A percentile compares a stretch with the other conserved stretches of the same genome.
Evolutionary conservation across 2,329 filamentous ascomycete species (phyloP).

Genomic region (Byssochlamys sp.): DNA sequence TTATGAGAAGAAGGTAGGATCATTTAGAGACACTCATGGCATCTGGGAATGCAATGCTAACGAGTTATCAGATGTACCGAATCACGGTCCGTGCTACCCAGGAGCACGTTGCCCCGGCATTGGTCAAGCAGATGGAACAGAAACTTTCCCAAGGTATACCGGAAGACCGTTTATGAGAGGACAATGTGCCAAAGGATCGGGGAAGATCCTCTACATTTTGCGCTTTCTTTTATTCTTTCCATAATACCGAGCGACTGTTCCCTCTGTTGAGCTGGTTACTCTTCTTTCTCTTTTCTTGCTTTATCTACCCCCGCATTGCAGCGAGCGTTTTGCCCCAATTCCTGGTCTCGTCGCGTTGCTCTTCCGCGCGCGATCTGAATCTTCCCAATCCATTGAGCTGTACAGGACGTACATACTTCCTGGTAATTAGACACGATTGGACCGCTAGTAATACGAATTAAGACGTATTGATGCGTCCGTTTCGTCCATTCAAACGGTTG

Average conservation of each 20-base stretch:
- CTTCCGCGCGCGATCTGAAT: neutral
- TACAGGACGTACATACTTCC: neutral
- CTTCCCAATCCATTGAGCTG: neutral
- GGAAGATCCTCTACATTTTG: neutral
- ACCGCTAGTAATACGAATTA: neutral
- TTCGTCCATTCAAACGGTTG: neutral
- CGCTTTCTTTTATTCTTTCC: neutral
- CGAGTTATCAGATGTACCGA: slow-evolving; percentile 67
- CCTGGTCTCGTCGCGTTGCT: neutral
- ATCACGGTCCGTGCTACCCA: slow-evolving; percentile 90
- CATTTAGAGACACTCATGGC: neutral
- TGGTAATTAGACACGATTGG: neutral
- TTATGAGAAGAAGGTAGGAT: slow-evolving; percentile 66
- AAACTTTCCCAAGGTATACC: slow-evolving; percentile 51
- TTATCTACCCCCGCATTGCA: neutral
- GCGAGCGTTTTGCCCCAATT: neutral
- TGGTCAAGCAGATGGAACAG: slow-evolving; percentile 82
- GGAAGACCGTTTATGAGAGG: slow-evolving; percentile 3
- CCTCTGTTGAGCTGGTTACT: neutral
- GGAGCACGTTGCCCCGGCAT: slow-evolving; percentile 68
- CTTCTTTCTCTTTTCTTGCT: neutral
- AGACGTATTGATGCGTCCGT: neutral
- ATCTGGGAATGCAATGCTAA: slow-evolving; percentile 3
- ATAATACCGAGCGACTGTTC: neutral
- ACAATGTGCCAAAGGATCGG: neutral